Conservation (phyloP, 1,139 yeast species). For the Nakaseomyces uthaithaninus region DNA sequence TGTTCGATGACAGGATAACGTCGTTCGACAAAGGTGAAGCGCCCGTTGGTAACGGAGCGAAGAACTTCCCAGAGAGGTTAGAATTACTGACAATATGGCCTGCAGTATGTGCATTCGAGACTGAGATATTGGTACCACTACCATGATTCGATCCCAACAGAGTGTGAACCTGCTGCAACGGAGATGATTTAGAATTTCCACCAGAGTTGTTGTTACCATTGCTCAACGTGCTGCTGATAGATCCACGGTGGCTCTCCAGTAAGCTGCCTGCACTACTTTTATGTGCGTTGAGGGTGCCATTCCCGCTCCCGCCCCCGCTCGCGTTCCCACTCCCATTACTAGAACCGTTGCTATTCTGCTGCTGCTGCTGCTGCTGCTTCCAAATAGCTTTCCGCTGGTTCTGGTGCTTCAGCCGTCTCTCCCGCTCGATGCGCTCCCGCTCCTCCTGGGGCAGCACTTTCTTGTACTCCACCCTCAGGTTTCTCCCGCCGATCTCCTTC, state of each 20-base stretch:
- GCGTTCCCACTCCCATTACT: neutral
- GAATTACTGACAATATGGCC: neutral
- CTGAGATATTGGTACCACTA: neutral
- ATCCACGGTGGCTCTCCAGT: conserved; percentile 1
- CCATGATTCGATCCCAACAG: neutral
- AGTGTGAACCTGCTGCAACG: conserved; percentile 1
- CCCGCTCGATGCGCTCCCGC: conserved; percentile 90
- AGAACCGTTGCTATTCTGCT: neutral
- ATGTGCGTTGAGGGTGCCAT: neutral
- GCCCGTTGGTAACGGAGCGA: conserved; percentile 6
- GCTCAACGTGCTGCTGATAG: neutral
- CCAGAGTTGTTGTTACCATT: neutral
- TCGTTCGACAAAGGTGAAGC: conserved; percentile 32
- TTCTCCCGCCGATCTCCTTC: conserved; percentile 92
- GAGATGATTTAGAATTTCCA: conserved; percentile 4
- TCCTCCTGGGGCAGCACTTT: conserved; percentile 93
- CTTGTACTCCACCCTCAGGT: conserved; percentile 89
- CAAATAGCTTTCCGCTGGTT: conserved; percentile 49
- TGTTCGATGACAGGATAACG: conserved; percentile 45
- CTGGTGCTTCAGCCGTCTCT: conserved; percentile 45
- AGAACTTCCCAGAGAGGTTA: neutral
- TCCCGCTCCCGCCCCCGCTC: neutral
- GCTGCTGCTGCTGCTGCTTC: conserved; percentile 5
- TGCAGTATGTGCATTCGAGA: too few species aligned
- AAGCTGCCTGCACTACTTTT: neutral